Conservation (phyloP, 2,329 filamentous ascomycete genomes). For the Penicillium verrucosum region DNA sequence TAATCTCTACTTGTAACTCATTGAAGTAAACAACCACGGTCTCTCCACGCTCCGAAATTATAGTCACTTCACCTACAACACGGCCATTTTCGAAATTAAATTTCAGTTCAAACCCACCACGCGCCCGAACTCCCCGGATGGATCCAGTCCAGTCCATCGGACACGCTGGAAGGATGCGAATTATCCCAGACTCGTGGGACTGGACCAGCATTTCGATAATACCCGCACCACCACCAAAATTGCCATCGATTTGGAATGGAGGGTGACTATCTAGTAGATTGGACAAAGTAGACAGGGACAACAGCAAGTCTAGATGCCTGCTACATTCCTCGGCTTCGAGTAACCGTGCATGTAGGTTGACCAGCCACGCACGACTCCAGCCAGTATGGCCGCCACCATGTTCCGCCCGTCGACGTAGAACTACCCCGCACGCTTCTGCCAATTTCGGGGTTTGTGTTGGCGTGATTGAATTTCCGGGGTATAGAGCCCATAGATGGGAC, state of each 20-base stretch:
- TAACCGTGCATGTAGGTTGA: constrained; percentile 51
- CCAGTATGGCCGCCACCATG: constrained; percentile 50
- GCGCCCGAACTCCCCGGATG: constrained; percentile 35
- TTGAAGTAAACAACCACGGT: constrained; percentile 18
- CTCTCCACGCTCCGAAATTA: constrained; percentile 16
- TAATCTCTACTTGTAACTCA: constrained; percentile 13
- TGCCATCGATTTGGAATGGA: constrained; percentile 52
- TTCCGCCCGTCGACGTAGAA: constrained; percentile 28
- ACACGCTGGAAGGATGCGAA: constrained; percentile 41
- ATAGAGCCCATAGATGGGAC: constrained; percentile 51
- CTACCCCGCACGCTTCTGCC: constrained; percentile 28
- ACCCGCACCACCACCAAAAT: constrained; percentile 49
- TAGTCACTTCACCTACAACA: constrained; percentile 15
- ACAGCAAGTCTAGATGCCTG: constrained; percentile 39
- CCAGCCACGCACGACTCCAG: constrained; percentile 52
- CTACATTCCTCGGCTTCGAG: constrained; percentile 39
- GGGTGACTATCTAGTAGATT: constrained; percentile 49
- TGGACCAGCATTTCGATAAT: constrained; percentile 49
- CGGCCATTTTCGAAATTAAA: constrained; percentile 37
- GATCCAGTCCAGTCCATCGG: constrained; percentile 37
- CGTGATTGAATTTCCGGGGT: constrained; percentile 45
- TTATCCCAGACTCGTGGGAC: constrained; percentile 32
- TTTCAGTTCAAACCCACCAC: constrained; percentile 38
- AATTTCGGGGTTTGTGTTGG: constrained; percentile 33
- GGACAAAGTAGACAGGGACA: constrained; percentile 43